A percentile compares a stretch with the other conserved stretches of the same genome.
These are phyloP conservation scores for Porogramme epimiltina DNA, from an alignment of 1,284 basidiomycete genomes.

Conservation along the genomic window DNA sequence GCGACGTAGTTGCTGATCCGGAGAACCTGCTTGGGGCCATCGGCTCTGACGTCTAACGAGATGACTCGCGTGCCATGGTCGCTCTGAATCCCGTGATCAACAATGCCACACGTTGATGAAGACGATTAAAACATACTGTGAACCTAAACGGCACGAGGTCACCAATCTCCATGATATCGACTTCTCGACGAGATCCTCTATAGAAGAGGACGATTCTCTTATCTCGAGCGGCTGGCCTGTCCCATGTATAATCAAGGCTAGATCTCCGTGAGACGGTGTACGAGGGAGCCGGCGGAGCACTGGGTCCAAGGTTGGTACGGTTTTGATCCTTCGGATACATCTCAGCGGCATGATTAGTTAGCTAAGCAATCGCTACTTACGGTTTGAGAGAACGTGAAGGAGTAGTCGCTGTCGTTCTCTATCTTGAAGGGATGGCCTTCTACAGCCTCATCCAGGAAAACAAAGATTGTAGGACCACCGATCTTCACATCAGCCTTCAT, in stretches of 20 bases:
- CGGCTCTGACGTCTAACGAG: conserved; percentile 93
- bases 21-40: conserved; percentile 85
- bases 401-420: conserved; percentile 86
- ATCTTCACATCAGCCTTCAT: conserved; percentile 85
- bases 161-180: conserved; percentile 98
- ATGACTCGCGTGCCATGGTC: conserved; percentile 61
- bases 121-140: conserved; percentile 45
- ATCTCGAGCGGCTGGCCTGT: conserved; percentile 83
- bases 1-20: conserved; percentile 89
- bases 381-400: conserved; percentile 76
- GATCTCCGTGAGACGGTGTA: conserved; percentile 67
- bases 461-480: conserved; percentile 89
- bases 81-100: conserved; percentile 38
- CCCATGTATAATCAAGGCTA: conserved; percentile 87
- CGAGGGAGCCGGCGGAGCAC: conserved; percentile 36
- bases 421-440: conserved; percentile 90
- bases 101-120: neutral
- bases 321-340: conserved; percentile 47
- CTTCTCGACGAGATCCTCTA: conserved; percentile 66
- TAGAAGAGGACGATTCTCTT: conserved; percentile 81
- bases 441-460: conserved; percentile 70
- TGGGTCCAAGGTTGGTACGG: conserved; percentile 39
- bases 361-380: conserved; percentile 41
- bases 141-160: conserved; percentile 91
- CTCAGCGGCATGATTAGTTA: neutral